Evolutionary conservation across 139 green algal genomes (phyloP), one percentile per base, ranked within the genome.

Genomic region (Choricystis sp.): DNA sequence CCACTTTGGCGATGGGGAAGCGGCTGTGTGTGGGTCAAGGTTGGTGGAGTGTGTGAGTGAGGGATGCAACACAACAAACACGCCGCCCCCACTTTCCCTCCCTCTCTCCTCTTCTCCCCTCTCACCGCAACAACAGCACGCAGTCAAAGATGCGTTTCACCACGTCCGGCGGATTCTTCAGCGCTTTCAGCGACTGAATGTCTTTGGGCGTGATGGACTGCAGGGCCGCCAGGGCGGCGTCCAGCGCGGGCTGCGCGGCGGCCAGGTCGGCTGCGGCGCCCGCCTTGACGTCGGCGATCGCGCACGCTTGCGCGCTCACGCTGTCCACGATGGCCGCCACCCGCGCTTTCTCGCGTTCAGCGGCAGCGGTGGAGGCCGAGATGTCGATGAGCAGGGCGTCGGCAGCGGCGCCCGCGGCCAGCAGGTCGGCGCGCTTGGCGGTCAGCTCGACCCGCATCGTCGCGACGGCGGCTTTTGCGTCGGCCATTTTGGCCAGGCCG

Each of bases 61-160:
- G n/a, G n/a, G n/a, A n/a, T n/a, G n/a, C n/a, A n/a, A n/a, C n/a
- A n/a, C n/a, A n/a, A n/a, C n/a, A n/a, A n/a, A n/a, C n/a, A n/a
- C n/a, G n/a, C n/a, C n/a, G n/a, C 48, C 48, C 19, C 48, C 48
- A n/a, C 19, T 19, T 56, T 56, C 19, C 48, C 48, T 19, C 48
- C 16, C 19, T 19, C 16, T 56, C n/a, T n/a, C n/a, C n/a, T n/a
- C n/a, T n/a, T n/a, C n/a, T n/a, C 49, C n/a, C 2, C 20, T 0
- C 61, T 2, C 49, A 71, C 70, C 74, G 64, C 59, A 97, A 76
- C 30, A 97, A 67, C 31, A 97, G 77, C 72, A 95, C 88, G 65
- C 75, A 83, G 72, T 97, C 90, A 70, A 97, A 95, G 72, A 97
- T 96, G 57, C 90, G 82, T 81, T 95, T 96, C 40, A 97, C 81